phyloP scores from a whole-genome alignment of 2,329 filamentous ascomycete species.

The Apiospora rasikravindrae region DNA sequence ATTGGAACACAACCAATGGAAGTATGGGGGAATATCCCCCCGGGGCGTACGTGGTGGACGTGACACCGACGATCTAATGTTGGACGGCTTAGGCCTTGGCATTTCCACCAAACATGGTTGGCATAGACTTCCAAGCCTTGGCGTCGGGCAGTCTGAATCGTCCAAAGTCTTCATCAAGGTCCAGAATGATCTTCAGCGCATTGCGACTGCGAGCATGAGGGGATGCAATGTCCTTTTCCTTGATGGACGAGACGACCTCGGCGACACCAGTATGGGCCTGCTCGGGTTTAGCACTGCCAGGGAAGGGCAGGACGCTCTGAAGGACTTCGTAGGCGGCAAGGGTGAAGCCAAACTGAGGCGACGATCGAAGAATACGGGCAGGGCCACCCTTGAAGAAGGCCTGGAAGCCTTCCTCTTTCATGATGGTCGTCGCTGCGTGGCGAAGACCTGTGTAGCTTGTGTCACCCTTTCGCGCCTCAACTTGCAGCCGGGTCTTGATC shows the following conservation, averaged over 20 bases:
- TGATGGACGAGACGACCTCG: slow-evolving; percentile 67
- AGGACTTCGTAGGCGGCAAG: slow-evolving; percentile 94
- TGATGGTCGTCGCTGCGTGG: slow-evolving; percentile 84
- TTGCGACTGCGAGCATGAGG: slow-evolving; percentile 74
- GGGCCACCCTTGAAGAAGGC: slow-evolving; percentile 99
- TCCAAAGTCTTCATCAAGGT: slow-evolving; percentile 93
- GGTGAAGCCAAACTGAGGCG: slow-evolving; percentile 97
- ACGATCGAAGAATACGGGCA: slow-evolving; percentile 91
- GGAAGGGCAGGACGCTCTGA: slow-evolving; percentile 80
- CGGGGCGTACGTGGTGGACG: background rate
- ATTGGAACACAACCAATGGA: background rate
- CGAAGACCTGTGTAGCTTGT: slow-evolving; percentile 84
- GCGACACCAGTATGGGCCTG: slow-evolving; percentile 63
- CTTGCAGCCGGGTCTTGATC: slow-evolving; percentile 98
- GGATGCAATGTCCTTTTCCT: slow-evolving; percentile 61
- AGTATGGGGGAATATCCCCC: background rate
- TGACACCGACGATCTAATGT: background rate
- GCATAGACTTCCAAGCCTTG: slow-evolving; percentile 59
- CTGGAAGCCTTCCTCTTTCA: slow-evolving; percentile 88
- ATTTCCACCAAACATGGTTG: slow-evolving; percentile 53
- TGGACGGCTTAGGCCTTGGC: slow-evolving; percentile 26
- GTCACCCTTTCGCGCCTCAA: slow-evolving; percentile 96
- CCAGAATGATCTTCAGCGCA: slow-evolving; percentile 92
- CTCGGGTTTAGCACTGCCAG: slow-evolving; percentile 61
- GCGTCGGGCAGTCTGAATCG: slow-evolving; percentile 66